Percentiles rank a stretch among this genome's conserved stretches.
These are phyloP conservation scores for Casuarina glauca DNA, from an alignment of 306 rosid species.

Conservation along the genomic window DNA sequence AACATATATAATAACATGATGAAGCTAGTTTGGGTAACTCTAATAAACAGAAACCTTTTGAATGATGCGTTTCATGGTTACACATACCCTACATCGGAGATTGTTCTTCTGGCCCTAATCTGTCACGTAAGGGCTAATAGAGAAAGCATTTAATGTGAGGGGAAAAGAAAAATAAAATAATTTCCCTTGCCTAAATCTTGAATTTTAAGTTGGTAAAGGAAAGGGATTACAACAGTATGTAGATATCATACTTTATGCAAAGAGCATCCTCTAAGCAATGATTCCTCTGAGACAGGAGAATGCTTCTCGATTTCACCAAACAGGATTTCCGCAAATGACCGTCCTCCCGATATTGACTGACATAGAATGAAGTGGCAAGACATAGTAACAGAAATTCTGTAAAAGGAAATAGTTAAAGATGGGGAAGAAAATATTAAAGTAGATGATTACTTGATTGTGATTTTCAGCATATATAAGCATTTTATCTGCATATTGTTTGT, in stretches of 20 bases:
- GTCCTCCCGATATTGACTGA: conserved; percentile 92
- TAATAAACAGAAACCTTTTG: neutral
- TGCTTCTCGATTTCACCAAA: conserved; percentile 59
- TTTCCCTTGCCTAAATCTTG: conserved; percentile 5
- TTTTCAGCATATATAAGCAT: conserved; percentile 89
- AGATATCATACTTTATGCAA: conserved; percentile 73
- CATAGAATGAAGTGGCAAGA: conserved; percentile 18
- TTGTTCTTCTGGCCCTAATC: neutral
- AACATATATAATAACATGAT: too few relatives aligned
- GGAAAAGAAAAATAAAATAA: neutral
- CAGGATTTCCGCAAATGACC: conserved; percentile 83
- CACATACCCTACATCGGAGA: neutral
- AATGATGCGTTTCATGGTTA: neutral
- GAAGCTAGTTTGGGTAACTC: neutral
- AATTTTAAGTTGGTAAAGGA: conserved; percentile 14
- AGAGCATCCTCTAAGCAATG: conserved; percentile 77
- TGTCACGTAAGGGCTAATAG: neutral
- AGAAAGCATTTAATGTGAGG: neutral
- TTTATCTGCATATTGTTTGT: conserved; percentile 60
- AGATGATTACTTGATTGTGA: conserved; percentile 74
- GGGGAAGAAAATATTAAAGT: conserved; percentile 13
- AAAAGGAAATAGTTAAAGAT: conserved; percentile 8
- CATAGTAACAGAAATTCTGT: neutral
- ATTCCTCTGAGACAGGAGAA: conserved; percentile 45
- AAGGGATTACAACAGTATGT: conserved; percentile 16